phyloP scores from a whole-genome alignment of 2,329 filamentous ascomycete species.

The Leptographium wingfieldii region DNA sequence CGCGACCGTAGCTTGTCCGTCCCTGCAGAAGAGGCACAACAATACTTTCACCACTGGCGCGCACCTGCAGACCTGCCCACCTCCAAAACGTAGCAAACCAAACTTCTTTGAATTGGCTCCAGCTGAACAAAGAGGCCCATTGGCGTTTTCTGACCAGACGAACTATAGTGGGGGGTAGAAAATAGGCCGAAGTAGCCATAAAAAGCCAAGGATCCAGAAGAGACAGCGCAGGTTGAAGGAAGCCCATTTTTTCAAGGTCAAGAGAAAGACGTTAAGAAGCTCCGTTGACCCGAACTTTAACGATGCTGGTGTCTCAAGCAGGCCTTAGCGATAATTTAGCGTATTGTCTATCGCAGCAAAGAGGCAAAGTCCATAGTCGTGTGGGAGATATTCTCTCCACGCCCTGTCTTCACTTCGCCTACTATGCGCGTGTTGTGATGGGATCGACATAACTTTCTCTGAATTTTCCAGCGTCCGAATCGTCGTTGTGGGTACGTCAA shows the following conservation, averaged over 20 bases:
- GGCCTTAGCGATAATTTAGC: background rate
- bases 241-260: background rate
- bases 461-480: too few relatives aligned
- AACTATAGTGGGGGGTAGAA: slow-evolving; percentile 38
- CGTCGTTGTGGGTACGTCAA: too few relatives aligned
- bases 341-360: background rate
- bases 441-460: too few relatives aligned
- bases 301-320: background rate
- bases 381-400: background rate
- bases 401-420: background rate
- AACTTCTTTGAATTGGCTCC: slow-evolving; percentile 26
- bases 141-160: slow-evolving; percentile 25
- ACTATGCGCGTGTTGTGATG: too few relatives aligned
- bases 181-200: slow-evolving; percentile 32
- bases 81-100: slow-evolving; percentile 55
- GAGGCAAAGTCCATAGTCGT: background rate
- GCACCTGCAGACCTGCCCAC: slow-evolving; percentile 36
- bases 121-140: slow-evolving; percentile 27
- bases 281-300: background rate
- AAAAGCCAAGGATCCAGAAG: slow-evolving; percentile 40
- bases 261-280: background rate
- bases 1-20: slow-evolving; percentile 24
- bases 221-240: slow-evolving; percentile 13
- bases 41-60: slow-evolving; percentile 23
- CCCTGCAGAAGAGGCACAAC: slow-evolving; percentile 45